phyloP scores from a whole-genome alignment of 139 green algal genomes.

The Chlamydomonas asymmetrica region DNA sequence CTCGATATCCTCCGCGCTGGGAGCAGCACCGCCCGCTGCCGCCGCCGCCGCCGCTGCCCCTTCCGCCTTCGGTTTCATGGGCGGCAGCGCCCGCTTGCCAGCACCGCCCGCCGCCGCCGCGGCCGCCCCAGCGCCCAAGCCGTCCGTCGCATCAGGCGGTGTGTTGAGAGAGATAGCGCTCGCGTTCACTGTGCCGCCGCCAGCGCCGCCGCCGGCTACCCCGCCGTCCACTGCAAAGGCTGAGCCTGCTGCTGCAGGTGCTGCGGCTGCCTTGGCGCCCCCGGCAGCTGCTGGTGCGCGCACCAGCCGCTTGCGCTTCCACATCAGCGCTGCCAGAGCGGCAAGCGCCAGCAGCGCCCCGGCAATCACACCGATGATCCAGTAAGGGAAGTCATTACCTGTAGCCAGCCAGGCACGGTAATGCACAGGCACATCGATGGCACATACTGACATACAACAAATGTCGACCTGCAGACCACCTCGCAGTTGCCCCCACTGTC shows the following conservation, averaged over 20 bases:
- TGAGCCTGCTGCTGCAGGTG: too few relatives aligned
- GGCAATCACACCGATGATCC: neutral
- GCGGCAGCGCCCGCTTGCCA: slow-evolving; percentile 2
- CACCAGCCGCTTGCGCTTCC: neutral
- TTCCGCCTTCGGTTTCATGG: too few relatives aligned
- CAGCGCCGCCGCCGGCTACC: too few relatives aligned
- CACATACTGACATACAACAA: too few relatives aligned
- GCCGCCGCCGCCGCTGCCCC: too few relatives aligned
- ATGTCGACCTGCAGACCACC: too few relatives aligned
- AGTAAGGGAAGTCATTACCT: neutral
- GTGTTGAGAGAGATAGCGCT: too few relatives aligned
- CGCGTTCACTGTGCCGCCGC: neutral
- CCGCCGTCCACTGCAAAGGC: neutral
- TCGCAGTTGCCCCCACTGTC: too few relatives aligned
- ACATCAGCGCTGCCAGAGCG: neutral
- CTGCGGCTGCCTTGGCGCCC: neutral
- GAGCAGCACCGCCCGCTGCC: too few relatives aligned
- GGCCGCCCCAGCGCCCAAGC: neutral
- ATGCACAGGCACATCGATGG: too few relatives aligned
- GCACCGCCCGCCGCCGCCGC: neutral
- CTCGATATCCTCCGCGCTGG: too few relatives aligned
- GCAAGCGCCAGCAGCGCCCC: neutral
- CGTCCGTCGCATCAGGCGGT: neutral
- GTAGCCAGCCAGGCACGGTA: too few relatives aligned
- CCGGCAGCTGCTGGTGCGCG: neutral